Evolutionary conservation across 345 rosid species (phyloP), one percentile per base, ranked within the genome.

Genomic region (Populus simonii): DNA sequence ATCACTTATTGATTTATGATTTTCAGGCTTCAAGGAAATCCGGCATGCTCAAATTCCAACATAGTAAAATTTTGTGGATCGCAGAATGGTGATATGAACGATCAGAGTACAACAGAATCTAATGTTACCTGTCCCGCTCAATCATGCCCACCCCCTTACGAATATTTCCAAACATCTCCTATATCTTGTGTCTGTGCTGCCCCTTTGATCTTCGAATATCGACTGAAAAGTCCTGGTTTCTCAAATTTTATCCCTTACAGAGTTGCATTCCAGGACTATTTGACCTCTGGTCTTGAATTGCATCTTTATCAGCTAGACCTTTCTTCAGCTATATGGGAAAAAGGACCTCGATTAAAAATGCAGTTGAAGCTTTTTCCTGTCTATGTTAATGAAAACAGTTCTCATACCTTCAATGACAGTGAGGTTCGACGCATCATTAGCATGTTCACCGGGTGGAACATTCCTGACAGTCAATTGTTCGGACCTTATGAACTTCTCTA

Each of bases 211-310:
- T 80, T 93, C 72, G 96, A 85, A 71, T 96, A 93, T 76, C 91
- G 99, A 76, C 69, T 96, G 82, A 96, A 96, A 85, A 96, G 98
- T 89, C 99, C 99, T 16, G 98, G 99, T 75, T 83, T 93, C 80
- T 81, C 88, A 15, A 84, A 88, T 65, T 96, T 96, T 69, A 11
- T 2, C 45, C 87, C 90, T 63, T 96, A 92, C 73, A 72, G 8
- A 79, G 18, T 55, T 70, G 33, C 1, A 10, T 96, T 96, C 81
- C 72, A 78, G 89, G 29, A 68, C 5, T 92, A 90, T 85, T 70
- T 96, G 76, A 84, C 90, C 70, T 1, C 45, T 39, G 92, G 96
- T 57, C 97, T 93, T 73, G 6, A 63, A 1, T 80, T 96, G 87
- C 6, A 80, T 61, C 75, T 69, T 71, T 68, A 78, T 81, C 99